Base-by-base conservation (phyloP, 1,284 basidiomycete species). In the Amylostereum chailletii region DNA sequence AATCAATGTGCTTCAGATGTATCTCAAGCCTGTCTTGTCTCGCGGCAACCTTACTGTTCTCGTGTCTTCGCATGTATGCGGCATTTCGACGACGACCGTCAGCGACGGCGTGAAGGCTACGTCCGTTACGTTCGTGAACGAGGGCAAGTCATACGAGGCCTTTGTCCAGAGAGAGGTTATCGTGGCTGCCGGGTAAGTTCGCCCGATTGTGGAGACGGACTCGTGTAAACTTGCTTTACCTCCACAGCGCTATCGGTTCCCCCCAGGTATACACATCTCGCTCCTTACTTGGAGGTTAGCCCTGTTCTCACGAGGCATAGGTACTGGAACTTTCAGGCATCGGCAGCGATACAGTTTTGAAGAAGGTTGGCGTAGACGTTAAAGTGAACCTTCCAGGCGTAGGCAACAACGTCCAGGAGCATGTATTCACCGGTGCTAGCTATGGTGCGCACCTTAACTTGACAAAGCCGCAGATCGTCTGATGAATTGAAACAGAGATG, bases 251-350 rank as follows among this genome's bases (percentile, higher is more conserved):
- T 19, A 19, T 19, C 19, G 19, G 19, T 19, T 19, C 19, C 19
- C 19, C 19, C 19, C 19, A 19, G 19, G 19, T 19, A 19, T 45
- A 5, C 27, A 33, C 26, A 49, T 39, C n/a, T 34, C 3, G 2
- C 40, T 33, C 8, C 30, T n/a, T 10, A n/a, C 29, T 31, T 3
- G 38, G 32, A 62, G 64, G 47, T 58, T 59, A 48, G 57, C 64
- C 19, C 19, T 19, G 50, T 63, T 56, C 55, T 59, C 58, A 19
- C 19, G 19, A 1, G 2, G 61, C 61, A 5, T 60, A 68, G 52
- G 53, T 71, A 6, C 58, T 72, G 6, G 68, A 71, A 53, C 62
- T 72, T 8, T 70, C 67, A 2, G 71, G 71, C 8, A 67, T 72
- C 26, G 71, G 70, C 4, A 57, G 63, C 26, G 52, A 51, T 0